Percentiles rank a stretch among this genome's conserved stretches.
Conservation (phyloP, 768 basidiomycete species). For the Boletus rubroflammeus region DNA sequence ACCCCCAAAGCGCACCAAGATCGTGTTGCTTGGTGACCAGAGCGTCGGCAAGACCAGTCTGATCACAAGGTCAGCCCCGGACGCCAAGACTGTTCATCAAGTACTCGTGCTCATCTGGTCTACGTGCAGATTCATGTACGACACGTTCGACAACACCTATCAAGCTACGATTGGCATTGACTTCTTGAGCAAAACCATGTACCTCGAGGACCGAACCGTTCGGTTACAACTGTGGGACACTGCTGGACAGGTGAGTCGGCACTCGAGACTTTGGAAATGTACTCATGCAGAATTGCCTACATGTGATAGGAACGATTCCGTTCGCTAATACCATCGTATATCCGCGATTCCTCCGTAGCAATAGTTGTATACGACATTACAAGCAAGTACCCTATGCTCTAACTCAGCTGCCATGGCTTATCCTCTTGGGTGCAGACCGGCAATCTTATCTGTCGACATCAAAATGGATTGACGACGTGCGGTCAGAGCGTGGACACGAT, state of each 20-base stretch:
- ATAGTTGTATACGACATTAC: slow-evolving; percentile 99
- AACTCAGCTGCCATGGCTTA: slow-evolving; percentile 2
- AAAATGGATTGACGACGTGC: slow-evolving; percentile 99
- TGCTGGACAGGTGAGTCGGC: slow-evolving; percentile 72
- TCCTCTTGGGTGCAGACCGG: slow-evolving; percentile 55
- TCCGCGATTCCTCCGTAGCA: slow-evolving; percentile 96
- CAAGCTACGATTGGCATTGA: slow-evolving; percentile 98
- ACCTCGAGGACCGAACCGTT: slow-evolving; percentile 96
- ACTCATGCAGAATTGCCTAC: slow-evolving; percentile 1
- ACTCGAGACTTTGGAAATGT: not conserved
- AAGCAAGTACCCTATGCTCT: slow-evolving; percentile 51
- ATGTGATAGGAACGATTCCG: slow-evolving; percentile 84
- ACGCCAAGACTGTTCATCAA: not conserved
- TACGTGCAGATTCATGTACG: slow-evolving; percentile 85
- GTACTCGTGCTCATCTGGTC: slow-evolving; percentile 3
- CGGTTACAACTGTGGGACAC: slow-evolving; percentile 99
- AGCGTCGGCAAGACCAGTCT: slow-evolving; percentile 98
- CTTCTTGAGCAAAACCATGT: slow-evolving; percentile 99
- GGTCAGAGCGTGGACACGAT: slow-evolving; percentile 94
- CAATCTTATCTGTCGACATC: slow-evolving; percentile 97
- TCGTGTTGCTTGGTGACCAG: slow-evolving; percentile 94
- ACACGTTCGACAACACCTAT: slow-evolving; percentile 99
- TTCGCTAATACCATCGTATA: slow-evolving; percentile 96
- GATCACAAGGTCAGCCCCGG: slow-evolving; percentile 75
- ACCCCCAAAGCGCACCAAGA: slow-evolving; percentile 92